Evolutionary conservation across 768 basidiomycete species (phyloP).

Genomic region (Mrakia frigida): DNA sequence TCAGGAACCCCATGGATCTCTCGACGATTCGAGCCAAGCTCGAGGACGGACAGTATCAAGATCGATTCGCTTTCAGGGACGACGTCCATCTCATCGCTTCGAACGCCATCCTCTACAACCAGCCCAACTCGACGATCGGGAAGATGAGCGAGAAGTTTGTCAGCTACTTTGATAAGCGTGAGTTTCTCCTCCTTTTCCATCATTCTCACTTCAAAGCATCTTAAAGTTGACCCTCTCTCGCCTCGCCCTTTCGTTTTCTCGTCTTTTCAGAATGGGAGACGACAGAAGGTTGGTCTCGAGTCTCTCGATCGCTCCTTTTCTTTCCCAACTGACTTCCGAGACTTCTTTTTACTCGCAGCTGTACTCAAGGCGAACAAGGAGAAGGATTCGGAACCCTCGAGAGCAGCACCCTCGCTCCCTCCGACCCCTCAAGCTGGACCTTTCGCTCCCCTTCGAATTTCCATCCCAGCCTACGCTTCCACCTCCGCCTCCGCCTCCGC

Average conservation of each 20-base stretch:
- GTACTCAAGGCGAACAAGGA: conserved; percentile 17
- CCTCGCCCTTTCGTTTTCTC: background rate
- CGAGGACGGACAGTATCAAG: conserved; percentile 75
- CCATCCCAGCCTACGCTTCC: conserved; percentile 32
- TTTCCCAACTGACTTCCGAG: background rate
- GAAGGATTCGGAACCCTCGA: background rate
- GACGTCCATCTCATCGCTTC: conserved; percentile 83
- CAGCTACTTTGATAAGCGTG: conserved; percentile 77
- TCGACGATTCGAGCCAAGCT: conserved; percentile 82
- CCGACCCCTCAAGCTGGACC: conserved; percentile 34
- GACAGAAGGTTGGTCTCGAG: conserved; percentile 64
- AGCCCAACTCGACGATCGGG: conserved; percentile 62
- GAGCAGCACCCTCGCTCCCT: conserved; percentile 14
- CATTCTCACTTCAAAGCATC: background rate
- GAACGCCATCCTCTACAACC: conserved; percentile 84
- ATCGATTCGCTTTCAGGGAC: conserved; percentile 72
- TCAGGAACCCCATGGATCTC: conserved; percentile 92
- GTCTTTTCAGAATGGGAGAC: conserved; percentile 68
- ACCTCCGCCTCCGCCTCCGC: conserved; percentile 28
- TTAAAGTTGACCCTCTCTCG: background rate
- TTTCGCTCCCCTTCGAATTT: conserved; percentile 22
- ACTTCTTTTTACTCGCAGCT: background rate
- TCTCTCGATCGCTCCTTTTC: conserved; percentile 25
- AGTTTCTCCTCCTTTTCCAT: conserved; percentile 41
- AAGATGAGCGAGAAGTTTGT: conserved; percentile 72